Conservation (phyloP, 768 basidiomycete genomes). For the Cystofilobasidium bisporidii region DNA sequence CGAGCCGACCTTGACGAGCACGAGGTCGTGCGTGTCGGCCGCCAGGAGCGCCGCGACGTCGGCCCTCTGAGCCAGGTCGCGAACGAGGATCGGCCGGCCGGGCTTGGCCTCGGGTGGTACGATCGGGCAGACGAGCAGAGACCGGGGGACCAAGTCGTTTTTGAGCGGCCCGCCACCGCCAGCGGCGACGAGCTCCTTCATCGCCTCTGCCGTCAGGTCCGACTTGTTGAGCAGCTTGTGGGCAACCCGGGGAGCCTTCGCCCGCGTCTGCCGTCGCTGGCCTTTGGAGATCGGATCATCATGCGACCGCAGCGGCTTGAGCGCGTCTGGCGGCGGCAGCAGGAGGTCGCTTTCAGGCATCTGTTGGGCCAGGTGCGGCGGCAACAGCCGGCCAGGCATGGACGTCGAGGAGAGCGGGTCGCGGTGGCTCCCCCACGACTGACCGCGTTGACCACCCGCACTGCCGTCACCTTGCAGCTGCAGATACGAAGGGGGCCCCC, state of each 20-base stretch:
- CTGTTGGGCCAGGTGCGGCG: too few relatives aligned
- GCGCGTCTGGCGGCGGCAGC: neutral
- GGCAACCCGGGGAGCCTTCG: neutral
- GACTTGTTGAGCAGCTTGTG: neutral
- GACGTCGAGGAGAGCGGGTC: too few relatives aligned
- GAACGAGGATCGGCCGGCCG: neutral
- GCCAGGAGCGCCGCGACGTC: neutral
- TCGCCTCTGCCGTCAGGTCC: neutral
- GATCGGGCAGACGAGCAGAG: slow-evolving; percentile 2
- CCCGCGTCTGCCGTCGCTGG: neutral
- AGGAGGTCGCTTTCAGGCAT: neutral
- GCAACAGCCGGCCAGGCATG: too few relatives aligned
- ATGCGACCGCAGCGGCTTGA: neutral
- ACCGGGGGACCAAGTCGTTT: neutral
- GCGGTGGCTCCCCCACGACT: too few relatives aligned
- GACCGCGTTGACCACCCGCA: too few relatives aligned
- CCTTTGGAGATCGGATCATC: neutral
- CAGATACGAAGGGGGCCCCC: too few relatives aligned
- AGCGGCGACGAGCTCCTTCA: neutral
- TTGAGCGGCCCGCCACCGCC: neutral
- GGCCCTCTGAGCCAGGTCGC: neutral
- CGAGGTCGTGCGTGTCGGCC: neutral
- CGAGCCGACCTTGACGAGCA: slow-evolving; percentile 2
- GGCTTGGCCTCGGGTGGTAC: neutral
- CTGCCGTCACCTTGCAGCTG: too few relatives aligned